Base-by-base conservation (phyloP, 1,284 basidiomycete species). In the Apiotrichum montevideense region DNA sequence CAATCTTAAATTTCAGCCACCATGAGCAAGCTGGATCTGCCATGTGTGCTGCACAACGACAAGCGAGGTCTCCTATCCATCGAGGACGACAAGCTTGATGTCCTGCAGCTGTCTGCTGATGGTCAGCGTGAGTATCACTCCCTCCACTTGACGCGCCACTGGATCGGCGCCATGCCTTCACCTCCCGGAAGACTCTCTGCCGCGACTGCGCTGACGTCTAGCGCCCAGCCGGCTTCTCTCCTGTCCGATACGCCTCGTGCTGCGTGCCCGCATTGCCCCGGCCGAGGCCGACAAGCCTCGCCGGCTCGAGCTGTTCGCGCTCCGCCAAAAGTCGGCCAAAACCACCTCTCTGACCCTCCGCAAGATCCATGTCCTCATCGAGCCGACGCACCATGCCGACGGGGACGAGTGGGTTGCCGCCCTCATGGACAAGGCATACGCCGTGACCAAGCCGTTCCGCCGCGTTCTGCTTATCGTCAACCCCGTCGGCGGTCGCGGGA, bases 401-500 rank as follows among this genome's bases (percentile, higher is more conserved):
- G 82, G 82, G 2, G 68, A 78, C 47, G 73, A 79, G 58, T 90
- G 87, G 85, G 79, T 81, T 7, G 76, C 79, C 46, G 71, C 74
- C 4, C 70, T 86, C 21, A 83, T 87, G 80, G 69, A 77, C 7
- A 73, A 78, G 13, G 81, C 85, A 9, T 90, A 91, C 69, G 75
- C 79, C 63, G 55, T 62, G 32, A 70, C 83, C 21, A 79, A 81
- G 57, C 83, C 80, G 8, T 70, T 73, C 54, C 78, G 82, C 55
- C 70, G 74, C 29, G 75, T 92, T 29, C 82, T 85, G 58, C 79
- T 97, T 1, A 74, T 97, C n/a, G 81, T 97, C 61, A 98, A 98
- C 71, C 94, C 94, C 2, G 78, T 83, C 52, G 87, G 93, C 57
- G 94, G 94, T 2, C 79, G 94, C 82, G 88, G 88, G 47, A 88